Evolutionary conservation across 2,329 filamentous ascomycete genomes (phyloP), one percentile per base, ranked within the genome.

Genomic region (Setomelanomma holmii): DNA sequence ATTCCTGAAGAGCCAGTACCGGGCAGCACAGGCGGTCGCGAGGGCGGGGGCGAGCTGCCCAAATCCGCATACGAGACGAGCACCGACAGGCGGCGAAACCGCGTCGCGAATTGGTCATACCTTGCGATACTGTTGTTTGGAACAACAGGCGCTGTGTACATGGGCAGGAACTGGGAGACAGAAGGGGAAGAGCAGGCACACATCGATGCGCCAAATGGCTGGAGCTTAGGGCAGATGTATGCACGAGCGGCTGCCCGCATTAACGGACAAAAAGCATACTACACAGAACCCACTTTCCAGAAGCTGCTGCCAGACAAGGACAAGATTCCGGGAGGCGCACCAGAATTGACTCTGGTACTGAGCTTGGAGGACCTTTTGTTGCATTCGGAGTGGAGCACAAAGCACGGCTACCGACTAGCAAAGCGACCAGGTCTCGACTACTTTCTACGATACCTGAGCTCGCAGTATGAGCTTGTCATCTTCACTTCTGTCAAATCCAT

Each of bases 401-500:
- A 98, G 73, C 89, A 97, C 71, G 95, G 95, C 53, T 99, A 95
- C 92, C 87, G 93, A 63, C 84, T 96, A 56, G 95, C 95, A 22
- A 99, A 99, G 80, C 86, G 95, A 43, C 95, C 95, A 30, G 95
- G 95, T 40, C 85, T 96, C 56, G 95, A 99, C 78, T 99, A 99
- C 80, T 99, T 99, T 80, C 80, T 99, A 59, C 90, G 91, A 70
- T 99, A 99, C 75, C 84, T 99, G 42, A 93, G 90, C 77, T 93
- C 97, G 76, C 98, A 99, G 82, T 99, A 97, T 73, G 95, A 99
- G 76, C 82, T 99, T 48, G 95, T 98, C 45, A 86, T 99, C 60
- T 99, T 98, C 79, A 99, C 95, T 24, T 90, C 86, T 34, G 88
- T 95, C 40, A 92, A 93, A 0, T 91, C 87, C 68, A 87, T 86